Evolutionary conservation across 2,329 filamentous ascomycete species (phyloP).

Genomic region (Lasiodiplodia gonubiensis): DNA sequence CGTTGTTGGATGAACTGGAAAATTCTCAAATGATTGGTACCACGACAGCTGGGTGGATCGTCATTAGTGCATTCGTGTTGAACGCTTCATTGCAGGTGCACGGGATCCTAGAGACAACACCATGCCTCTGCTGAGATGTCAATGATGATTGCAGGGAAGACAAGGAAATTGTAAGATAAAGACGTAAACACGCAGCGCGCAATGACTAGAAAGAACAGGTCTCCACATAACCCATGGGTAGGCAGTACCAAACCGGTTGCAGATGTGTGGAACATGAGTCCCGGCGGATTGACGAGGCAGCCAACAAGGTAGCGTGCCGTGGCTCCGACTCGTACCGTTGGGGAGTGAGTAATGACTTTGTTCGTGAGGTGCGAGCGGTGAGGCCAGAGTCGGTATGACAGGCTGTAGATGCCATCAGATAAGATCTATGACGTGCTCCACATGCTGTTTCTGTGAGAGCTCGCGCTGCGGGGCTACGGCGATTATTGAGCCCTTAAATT

Average conservation of each 20-base stretch:
- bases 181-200: neutral
- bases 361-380: constrained; percentile 5
- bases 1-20: no score
- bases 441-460: neutral
- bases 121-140: no score
- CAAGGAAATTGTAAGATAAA: no score
- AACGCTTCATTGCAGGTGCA: no score
- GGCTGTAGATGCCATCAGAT: constrained; percentile 18
- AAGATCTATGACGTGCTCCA: constrained; percentile 17
- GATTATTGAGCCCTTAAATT: neutral
- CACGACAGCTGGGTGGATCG: no score
- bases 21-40: no score
- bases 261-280: neutral
- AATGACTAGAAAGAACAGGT: neutral
- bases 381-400: neutral
- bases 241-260: neutral
- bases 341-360: neutral
- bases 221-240: neutral
- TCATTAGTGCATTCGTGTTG: no score
- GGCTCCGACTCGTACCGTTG: neutral
- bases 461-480: neutral
- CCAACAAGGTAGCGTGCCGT: constrained; percentile 7
- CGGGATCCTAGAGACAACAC: no score
- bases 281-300: neutral
- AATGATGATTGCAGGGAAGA: no score